Percentiles rank a stretch among this genome's conserved stretches.
These are phyloP conservation scores for Castanea crenata DNA, from an alignment of 306 rosid genomes.

Conservation along the genomic window DNA sequence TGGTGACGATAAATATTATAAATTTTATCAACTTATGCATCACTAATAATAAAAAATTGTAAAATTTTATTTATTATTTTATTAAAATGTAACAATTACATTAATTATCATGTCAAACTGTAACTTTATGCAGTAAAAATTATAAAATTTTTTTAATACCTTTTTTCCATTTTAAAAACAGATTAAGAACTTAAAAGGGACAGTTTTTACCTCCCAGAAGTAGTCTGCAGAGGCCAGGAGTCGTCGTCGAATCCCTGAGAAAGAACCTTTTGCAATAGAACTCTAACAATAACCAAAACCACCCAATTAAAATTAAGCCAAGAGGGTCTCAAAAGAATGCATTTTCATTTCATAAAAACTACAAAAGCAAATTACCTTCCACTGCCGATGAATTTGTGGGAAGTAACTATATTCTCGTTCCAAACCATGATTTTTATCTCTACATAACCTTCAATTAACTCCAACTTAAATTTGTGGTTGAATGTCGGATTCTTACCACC, in stretches of 20 bases:
- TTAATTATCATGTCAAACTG: no score
- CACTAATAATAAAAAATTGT: no score
- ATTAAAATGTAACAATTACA: no score
- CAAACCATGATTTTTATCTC: conserved; percentile 66
- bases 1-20: no score
- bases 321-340: background rate
- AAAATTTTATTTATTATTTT: no score
- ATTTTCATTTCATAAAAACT: background rate
- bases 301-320: background rate
- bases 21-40: no score
- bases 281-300: conserved; percentile 28
- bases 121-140: no score
- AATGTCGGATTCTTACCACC: conserved; percentile 72
- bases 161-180: background rate
- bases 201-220: conserved; percentile 65
- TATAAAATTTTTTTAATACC: no score
- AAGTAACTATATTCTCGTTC: conserved; percentile 73
- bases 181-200: background rate
- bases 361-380: conserved; percentile 51
- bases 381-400: conserved; percentile 74
- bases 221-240: conserved; percentile 76
- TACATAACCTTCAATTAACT: conserved; percentile 78
- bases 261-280: conserved; percentile 72
- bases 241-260: conserved; percentile 78
- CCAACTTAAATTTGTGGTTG: conserved; percentile 68